These are phyloP conservation scores for Echinosophora koreensis DNA, from an alignment of 306 rosid genomes.

Conservation along the genomic window DNA sequence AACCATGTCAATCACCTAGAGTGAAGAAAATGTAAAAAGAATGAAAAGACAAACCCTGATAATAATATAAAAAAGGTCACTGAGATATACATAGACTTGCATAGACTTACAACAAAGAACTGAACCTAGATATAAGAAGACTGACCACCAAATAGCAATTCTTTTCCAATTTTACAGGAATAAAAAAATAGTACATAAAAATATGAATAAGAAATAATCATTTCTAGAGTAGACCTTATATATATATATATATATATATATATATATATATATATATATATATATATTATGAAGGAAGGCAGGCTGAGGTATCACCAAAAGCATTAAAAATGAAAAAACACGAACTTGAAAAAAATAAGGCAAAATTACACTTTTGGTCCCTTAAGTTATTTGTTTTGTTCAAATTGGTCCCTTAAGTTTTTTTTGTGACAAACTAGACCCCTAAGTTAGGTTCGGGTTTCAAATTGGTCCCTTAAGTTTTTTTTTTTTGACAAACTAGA, in stretches of 20 bases:
- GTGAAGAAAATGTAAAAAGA: constrained; percentile 38
- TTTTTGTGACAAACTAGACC: too few relatives aligned
- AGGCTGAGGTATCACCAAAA: background rate
- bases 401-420: too few relatives aligned
- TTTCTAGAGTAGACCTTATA: background rate
- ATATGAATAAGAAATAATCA: constrained; percentile 4
- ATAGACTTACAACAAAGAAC: background rate
- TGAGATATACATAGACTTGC: constrained; percentile 14
- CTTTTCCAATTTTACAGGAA: constrained; percentile 20
- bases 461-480: too few relatives aligned
- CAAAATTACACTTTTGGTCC: too few relatives aligned
- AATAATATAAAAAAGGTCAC: background rate
- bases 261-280: too few relatives aligned
- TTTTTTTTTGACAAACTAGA: too few relatives aligned
- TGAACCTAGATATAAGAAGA: constrained; percentile 15
- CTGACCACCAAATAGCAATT: background rate
- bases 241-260: too few relatives aligned
- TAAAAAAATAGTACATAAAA: background rate
- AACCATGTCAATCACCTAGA: constrained; percentile 90
- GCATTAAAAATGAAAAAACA: background rate
- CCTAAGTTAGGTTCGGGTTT: too few relatives aligned
- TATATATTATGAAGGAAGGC: too few relatives aligned
- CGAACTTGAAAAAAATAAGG: background rate
- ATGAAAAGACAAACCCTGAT: constrained; percentile 1
- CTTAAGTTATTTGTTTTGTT: too few relatives aligned